Conservation (phyloP, 495 filamentous ascomycete genomes). For the Mycothermus thermophilus region DNA sequence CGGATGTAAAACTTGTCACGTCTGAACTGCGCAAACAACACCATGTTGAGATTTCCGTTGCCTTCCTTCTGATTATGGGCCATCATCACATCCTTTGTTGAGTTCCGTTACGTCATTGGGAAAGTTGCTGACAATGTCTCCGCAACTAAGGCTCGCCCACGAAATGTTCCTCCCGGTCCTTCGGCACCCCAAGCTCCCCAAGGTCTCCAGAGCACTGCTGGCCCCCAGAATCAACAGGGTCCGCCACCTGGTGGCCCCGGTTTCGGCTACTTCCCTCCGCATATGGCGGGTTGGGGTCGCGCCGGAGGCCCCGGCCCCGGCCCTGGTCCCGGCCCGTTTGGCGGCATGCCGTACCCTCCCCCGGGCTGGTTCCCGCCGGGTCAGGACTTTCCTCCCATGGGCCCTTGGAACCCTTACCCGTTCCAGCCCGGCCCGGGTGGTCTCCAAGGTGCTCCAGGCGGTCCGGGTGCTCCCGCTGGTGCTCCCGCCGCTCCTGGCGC, state of each 20-base stretch:
- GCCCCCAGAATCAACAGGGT: constrained; percentile 19
- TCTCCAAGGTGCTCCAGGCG: constrained; percentile 23
- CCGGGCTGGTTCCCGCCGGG: constrained; percentile 72
- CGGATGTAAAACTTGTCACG: constrained; percentile 68
- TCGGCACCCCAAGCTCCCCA: constrained; percentile 19
- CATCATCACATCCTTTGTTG: too few species aligned
- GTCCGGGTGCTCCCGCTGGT: constrained; percentile 22
- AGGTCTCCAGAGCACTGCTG: constrained; percentile 7
- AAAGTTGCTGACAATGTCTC: constrained; percentile 17
- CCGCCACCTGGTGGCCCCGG: constrained; percentile 16
- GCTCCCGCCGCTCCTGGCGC: constrained; percentile 14
- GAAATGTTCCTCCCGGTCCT: constrained; percentile 20
- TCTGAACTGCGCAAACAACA: constrained; percentile 75
- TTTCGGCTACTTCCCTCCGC: constrained; percentile 34
- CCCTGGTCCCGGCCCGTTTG: constrained; percentile 28
- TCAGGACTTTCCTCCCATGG: constrained; percentile 59
- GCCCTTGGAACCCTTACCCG: constrained; percentile 36
- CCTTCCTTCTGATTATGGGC: constrained; percentile 84
- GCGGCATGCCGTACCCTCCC: constrained; percentile 37
- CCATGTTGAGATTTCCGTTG: constrained; percentile 96
- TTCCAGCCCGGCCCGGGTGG: constrained; percentile 37
- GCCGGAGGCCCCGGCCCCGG: constrained; percentile 14
- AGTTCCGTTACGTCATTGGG: too few species aligned
- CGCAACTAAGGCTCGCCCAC: constrained; percentile 21
- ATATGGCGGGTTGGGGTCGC: constrained; percentile 39